Evolutionary conservation across 371 early-diverging fungal species (phyloP), one percentile per base, ranked within the genome.

Genomic region (Mortierella sp.): DNA sequence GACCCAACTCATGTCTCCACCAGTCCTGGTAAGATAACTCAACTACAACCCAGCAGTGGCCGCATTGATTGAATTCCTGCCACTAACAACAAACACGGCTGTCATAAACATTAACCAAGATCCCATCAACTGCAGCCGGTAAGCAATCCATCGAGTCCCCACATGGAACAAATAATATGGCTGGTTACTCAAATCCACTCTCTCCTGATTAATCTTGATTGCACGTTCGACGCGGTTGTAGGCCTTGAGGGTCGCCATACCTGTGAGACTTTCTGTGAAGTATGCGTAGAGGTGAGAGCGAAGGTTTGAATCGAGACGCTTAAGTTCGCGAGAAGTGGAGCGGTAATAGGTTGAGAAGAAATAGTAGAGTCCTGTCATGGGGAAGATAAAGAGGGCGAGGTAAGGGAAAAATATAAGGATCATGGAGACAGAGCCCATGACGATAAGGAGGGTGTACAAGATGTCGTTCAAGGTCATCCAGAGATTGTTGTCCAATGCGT

Each of bases 261-360:
- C 97, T 65, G 92, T 68, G 92, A 84, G 28, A 16, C 44, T 92
- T 79, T 96, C 96, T 73, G 94, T 92, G 80, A 97, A 95, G 65
- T 95, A 94, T 14, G 96, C 92, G 79, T 95, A 97, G 6, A 96
- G 89, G 1, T 96, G 96, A 31, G 96, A 95, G 72, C 95, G 91
- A 9, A 95, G 92, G 2, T 93, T 89, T 0, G 97, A 94, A 81
- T 98, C 97, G 72, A 95, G 81, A 2, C 97, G 94, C 85, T 96
- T 96, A 52, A 95, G 84, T 76, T 96, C 94, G 79, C 95, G 94
- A 0, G 92, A 91, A 0, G 93, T 92, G 24, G 90, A 82, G 70
- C 95, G 87, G 79, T 94, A 81, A 48, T 81, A 79, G 13, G n/a
- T 21, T 0, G 74, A 75, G 21, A 75, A 24, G 13, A 70, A 52